Base-by-base conservation (phyloP, 164 flowering plant genomes). In the Dillenia suffruticosa region DNA sequence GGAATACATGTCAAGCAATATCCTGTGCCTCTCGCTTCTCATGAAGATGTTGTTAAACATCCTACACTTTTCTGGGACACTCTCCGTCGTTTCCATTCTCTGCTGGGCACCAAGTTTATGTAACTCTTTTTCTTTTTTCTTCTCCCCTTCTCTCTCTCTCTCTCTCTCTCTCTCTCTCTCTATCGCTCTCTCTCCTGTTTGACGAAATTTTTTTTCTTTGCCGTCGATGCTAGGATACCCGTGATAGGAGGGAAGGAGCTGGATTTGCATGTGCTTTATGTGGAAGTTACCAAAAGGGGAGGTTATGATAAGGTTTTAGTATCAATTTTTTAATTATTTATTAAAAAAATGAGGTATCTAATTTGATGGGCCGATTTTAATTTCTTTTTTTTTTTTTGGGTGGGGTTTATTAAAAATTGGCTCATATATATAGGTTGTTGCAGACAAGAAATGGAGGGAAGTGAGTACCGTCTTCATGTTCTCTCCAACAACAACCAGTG, bases 401-500 rank as follows among this genome's bases (percentile, higher is more conserved):
- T 4, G 40, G 40, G 40, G 6, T 0, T 32, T 4, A 32, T 32
- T 32, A 4, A 32, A 32, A 32, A 32, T 32, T 32, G 40, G 9
- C 45, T 40, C 47, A 15, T 47, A 10, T 9, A 7, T 44, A 22
- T 19, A 82, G 96, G 98, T 89, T 24, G 85, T 89, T 14, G 65
- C 69, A 54, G 93, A 86, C 66, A 92, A 85, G 76, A 92, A 90
- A 77, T 92, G 98, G 98, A 88, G 86, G 75, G 95, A 88, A 67
- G 83, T 90, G 65, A 74, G 94, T 8, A 58, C 66, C 24, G 78
- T 74, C 15, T 90, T 90, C 63, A 79, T 58, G 13, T 86, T 92
- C 66, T 79, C 92, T 15, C 78, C 91, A 17, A 92, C 89, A 0
- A 82, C 95, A 40, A 92, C 98, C 14, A 92, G 96, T 70, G 96